phyloP scores from a whole-genome alignment of 163 green algal genomes.

The Trebouxiophyceae sp. region DNA sequence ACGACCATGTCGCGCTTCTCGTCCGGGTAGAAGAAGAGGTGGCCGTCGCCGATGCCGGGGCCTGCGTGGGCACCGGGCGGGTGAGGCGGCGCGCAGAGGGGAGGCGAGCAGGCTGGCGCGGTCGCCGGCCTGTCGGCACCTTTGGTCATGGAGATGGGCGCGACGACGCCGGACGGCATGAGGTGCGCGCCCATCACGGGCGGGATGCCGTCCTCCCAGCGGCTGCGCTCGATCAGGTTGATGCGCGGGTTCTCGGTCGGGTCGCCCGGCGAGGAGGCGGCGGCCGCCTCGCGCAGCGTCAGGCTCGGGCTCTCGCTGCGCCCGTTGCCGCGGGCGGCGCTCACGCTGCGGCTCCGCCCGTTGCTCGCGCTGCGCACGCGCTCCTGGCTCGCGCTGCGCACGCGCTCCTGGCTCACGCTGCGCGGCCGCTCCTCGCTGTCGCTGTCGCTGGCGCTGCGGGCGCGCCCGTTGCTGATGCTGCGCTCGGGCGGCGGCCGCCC shows the following conservation, averaged over 20 bases:
- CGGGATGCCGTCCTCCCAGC: slow-evolving; percentile 60
- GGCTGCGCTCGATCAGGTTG: slow-evolving; percentile 60
- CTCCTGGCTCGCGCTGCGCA: not conserved
- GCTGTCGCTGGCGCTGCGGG: too few relatives aligned
- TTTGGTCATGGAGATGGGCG: slow-evolving; percentile 71
- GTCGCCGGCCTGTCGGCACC: slow-evolving; percentile 25
- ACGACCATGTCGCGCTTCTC: slow-evolving; percentile 34
- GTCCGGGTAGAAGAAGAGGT: slow-evolving; percentile 64
- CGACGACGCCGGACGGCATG: slow-evolving; percentile 62
- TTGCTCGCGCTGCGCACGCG: not conserved
- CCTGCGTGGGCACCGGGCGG: not conserved
- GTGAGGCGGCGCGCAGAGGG: too few relatives aligned
- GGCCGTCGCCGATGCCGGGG: slow-evolving; percentile 25
- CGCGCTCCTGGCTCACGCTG: not conserved
- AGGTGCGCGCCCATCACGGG: slow-evolving; percentile 88
- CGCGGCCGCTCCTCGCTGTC: not conserved
- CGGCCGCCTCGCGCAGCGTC: not conserved
- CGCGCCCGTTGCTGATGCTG: too few relatives aligned
- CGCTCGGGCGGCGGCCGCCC: too few relatives aligned
- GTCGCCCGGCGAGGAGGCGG: not conserved
- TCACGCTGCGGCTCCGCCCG: not conserved
- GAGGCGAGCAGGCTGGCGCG: too few relatives aligned
- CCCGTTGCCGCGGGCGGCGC: not conserved
- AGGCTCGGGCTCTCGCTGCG: not conserved
- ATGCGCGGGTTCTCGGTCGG: slow-evolving; percentile 19